Base-by-base conservation (phyloP, 1,284 basidiomycete genomes). In the Malassezia restricta region DNA sequence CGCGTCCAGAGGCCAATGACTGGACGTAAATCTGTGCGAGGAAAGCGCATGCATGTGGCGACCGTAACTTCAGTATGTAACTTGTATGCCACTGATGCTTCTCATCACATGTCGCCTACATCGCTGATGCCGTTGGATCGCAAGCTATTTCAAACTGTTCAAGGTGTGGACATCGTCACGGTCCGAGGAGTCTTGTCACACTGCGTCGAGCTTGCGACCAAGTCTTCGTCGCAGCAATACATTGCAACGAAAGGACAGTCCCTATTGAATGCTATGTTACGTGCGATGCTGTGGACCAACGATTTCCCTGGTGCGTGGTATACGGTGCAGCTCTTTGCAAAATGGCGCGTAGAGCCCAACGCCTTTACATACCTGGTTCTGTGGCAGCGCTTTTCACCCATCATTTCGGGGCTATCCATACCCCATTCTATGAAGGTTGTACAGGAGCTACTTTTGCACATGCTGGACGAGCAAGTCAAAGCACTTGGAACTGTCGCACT, bases 261-360 rank as follows among this genome's bases (percentile, higher is more conserved):
- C 2, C 27, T 55, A 29, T 33, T 55, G 15, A 55, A 55, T 24
- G 29, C 35, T 14, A 47, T 42, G 17, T 33, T 55, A 30, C 20
- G 33, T 7, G 53, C 53, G 3, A 28, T 50, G 44, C 31, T 55
- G 6, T 8, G 5, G 3, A 28, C 32, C 3, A 38, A 35, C 31
- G 53, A 55, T 30, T 41, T 14, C 6, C 29, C 48, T 7, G 47
- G 40, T 14, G 53, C 47, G 8, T 38, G 44, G 38, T 31, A 37
- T 32, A 46, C 38, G 14, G 8, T 50, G 29, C 39, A 27, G 8
- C 39, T 45, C 31, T 41, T 40, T 27, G 24, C 6, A 8, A n/a
- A 5, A 15, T 38, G 33, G 24, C 38, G 38, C 9, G 28, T 50
- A 5, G 29, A 12, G 28, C 47, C 46, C 5, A 37, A 55, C 29